phyloP scores from a whole-genome alignment of 176 grass and related monocot species.

The Eragrostis curvula region DNA sequence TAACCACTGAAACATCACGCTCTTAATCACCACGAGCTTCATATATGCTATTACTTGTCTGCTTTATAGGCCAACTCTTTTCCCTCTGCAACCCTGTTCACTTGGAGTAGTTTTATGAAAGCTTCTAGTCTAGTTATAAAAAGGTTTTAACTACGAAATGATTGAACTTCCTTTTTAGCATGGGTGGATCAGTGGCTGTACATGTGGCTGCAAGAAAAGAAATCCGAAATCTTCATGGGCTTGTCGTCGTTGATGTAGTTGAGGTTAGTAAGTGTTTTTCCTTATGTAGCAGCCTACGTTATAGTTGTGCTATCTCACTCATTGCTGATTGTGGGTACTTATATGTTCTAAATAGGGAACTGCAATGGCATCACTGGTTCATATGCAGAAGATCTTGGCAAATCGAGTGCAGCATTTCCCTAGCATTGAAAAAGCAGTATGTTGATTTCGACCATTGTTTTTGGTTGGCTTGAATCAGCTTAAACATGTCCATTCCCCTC shows the following conservation, averaged over 20 bases:
- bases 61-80: neutral
- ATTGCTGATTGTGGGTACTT: slow-evolving; percentile 20
- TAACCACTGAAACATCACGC: neutral
- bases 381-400: slow-evolving; percentile 97
- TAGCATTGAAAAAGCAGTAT: slow-evolving; percentile 90
- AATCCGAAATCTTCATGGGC: slow-evolving; percentile 74
- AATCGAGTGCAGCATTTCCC: slow-evolving; percentile 82
- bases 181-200: slow-evolving; percentile 96
- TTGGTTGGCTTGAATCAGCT: slow-evolving; percentile 14
- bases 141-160: neutral
- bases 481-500: neutral
- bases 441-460: slow-evolving; percentile 30
- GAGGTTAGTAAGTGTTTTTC: slow-evolving; percentile 70
- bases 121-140: slow-evolving; percentile 19
- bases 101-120: neutral
- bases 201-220: slow-evolving; percentile 86
- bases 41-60: neutral
- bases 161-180: slow-evolving; percentile 49
- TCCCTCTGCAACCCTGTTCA: slow-evolving; percentile 9
- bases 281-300: slow-evolving; percentile 9
- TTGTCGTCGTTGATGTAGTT: slow-evolving; percentile 96
- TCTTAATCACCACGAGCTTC: slow-evolving; percentile 19
- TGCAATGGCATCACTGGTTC: slow-evolving; percentile 88
- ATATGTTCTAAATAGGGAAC: slow-evolving; percentile 71
- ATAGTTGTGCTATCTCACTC: neutral